phyloP scores from a whole-genome alignment of 2,329 filamentous ascomycete genomes.

The Alternaria metachromatica region DNA sequence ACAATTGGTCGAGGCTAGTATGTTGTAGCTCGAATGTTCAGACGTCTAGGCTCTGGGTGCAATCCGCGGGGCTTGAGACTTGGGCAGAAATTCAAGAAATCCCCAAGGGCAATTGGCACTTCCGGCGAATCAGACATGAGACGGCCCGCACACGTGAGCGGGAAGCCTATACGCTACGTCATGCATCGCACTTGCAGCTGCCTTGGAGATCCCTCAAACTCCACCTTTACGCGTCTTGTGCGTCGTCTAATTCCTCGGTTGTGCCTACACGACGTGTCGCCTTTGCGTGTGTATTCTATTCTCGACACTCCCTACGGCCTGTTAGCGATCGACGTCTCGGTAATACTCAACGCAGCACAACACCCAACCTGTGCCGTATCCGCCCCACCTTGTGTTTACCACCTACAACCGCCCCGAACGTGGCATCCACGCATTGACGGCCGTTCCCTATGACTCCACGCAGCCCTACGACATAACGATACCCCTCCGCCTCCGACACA shows the following conservation, averaged over 20 bases:
- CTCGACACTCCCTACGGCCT: conserved; percentile 26
- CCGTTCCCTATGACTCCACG: conserved; percentile 42
- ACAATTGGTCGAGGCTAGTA: neutral
- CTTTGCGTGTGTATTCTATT: conserved; percentile 28
- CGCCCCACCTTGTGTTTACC: conserved; percentile 33
- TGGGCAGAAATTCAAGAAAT: conserved; percentile 20
- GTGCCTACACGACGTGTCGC: conserved; percentile 23
- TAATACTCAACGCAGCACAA: conserved; percentile 26
- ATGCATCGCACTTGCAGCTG: conserved; percentile 42
- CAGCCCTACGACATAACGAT: conserved; percentile 40
- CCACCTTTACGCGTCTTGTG: conserved; percentile 30
- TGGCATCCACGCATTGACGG: conserved; percentile 23
- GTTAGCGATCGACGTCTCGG: conserved; percentile 16
- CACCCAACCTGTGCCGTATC: conserved; percentile 22
- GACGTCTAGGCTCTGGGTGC: neutral
- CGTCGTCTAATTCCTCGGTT: conserved; percentile 21
- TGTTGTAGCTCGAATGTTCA: neutral
- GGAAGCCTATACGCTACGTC: conserved; percentile 40
- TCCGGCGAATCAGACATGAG: conserved; percentile 30
- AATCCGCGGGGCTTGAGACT: conserved; percentile 5
- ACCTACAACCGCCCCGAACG: conserved; percentile 29
- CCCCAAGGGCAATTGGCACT: conserved; percentile 16
- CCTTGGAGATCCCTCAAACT: conserved; percentile 40
- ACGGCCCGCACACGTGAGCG: conserved; percentile 36
- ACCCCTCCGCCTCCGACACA: conserved; percentile 25